Evolutionary conservation across 768 basidiomycete genomes (phyloP).

Genomic region (Polyporus arcularius): DNA sequence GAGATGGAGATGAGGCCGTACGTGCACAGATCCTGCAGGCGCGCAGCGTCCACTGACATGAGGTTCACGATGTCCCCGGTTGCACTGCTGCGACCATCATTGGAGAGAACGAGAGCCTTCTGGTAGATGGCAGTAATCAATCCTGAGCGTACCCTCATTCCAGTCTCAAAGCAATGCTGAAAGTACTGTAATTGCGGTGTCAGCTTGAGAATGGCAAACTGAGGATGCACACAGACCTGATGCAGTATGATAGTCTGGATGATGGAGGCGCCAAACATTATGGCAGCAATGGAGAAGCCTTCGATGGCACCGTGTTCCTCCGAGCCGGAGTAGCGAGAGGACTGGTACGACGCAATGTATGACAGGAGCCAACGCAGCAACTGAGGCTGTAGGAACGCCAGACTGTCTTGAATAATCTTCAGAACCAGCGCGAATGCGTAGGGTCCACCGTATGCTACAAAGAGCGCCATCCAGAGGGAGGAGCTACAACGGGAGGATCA

Average conservation of each 20-base stretch:
- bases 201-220: not conserved
- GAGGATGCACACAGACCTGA: constrained; percentile 49
- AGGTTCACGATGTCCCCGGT: constrained; percentile 94
- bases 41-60: constrained; percentile 84
- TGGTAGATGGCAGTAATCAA: constrained; percentile 84
- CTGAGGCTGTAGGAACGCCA: constrained; percentile 87
- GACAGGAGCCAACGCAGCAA: constrained; percentile 75
- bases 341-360: constrained; percentile 82
- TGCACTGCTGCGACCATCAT: constrained; percentile 77
- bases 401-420: constrained; percentile 77
- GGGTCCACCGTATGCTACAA: constrained; percentile 75
- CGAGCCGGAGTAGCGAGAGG: constrained; percentile 33
- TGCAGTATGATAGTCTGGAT: constrained; percentile 78
- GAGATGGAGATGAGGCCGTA: constrained; percentile 85
- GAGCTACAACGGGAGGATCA: constrained; percentile 39
- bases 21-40: constrained; percentile 78
- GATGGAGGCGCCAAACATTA: constrained; percentile 84
- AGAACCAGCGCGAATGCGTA: constrained; percentile 62
- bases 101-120: constrained; percentile 84
- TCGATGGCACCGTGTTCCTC: constrained; percentile 44
- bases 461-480: constrained; percentile 72
- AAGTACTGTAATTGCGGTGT: constrained; percentile 68
- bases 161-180: constrained; percentile 78
- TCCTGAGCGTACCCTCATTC: constrained; percentile 93
- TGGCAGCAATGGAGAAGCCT: constrained; percentile 73